Evolutionary conservation across 1,284 basidiomycete genomes (phyloP).

Genomic region (Xanthoconium separans): DNA sequence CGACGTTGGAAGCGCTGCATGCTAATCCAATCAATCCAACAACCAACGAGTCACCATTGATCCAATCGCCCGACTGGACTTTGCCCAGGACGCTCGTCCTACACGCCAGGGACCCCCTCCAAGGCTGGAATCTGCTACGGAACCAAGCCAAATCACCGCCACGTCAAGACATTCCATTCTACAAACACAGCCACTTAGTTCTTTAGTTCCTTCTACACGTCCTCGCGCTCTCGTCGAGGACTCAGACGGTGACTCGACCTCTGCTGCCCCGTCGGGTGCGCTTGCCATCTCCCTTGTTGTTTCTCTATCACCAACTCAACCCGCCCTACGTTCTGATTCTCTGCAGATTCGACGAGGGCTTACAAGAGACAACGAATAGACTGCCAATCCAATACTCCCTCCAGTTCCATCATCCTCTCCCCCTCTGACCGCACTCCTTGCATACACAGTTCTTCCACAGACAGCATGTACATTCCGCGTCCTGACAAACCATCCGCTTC

Average conservation of each 20-base stretch:
- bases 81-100: conserved; percentile 56
- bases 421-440: conserved; percentile 32
- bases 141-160: conserved; percentile 30
- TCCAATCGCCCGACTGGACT: conserved; percentile 56
- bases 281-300: background rate
- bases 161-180: conserved; percentile 24
- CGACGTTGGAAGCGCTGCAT: conserved; percentile 32
- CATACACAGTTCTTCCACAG: conserved; percentile 27
- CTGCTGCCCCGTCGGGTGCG: conserved; percentile 30
- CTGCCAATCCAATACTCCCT: conserved; percentile 32
- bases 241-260: conserved; percentile 38
- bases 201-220: conserved; percentile 62
- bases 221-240: conserved; percentile 62
- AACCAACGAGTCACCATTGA: conserved; percentile 59
- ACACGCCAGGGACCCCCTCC: conserved; percentile 40
- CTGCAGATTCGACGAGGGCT: conserved; percentile 51
- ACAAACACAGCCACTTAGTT: conserved; percentile 32
- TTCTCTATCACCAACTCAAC: background rate
- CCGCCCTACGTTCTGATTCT: conserved; percentile 11
- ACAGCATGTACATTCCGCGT: conserved; percentile 58
- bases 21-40: conserved; percentile 26
- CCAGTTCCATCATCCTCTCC: conserved; percentile 27
- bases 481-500: conserved; percentile 52
- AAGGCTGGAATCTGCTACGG: conserved; percentile 46
- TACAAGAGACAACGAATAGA: conserved; percentile 71